Conservation (phyloP, 1,284 basidiomycete species). For the Ceratobasidium papillatum region DNA sequence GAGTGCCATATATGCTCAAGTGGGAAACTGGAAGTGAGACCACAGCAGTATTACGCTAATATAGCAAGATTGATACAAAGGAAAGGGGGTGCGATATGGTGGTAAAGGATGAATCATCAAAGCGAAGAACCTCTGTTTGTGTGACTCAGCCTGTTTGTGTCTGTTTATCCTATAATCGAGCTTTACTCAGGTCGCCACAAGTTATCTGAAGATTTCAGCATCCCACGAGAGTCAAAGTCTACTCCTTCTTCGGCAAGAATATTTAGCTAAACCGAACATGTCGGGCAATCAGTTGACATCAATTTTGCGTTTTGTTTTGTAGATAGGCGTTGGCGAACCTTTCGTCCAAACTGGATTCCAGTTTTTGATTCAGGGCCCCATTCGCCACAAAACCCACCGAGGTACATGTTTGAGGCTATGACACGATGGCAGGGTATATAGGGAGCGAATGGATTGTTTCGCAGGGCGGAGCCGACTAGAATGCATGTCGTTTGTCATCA, state of each 20-base stretch:
- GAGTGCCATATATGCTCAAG: slow-evolving; percentile 4
- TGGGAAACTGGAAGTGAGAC: too few species aligned
- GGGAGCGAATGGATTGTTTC: slow-evolving; percentile 70
- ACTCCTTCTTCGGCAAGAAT: slow-evolving; percentile 62
- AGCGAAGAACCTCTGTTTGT: not conserved
- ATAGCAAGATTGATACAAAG: not conserved
- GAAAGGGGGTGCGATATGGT: too few species aligned
- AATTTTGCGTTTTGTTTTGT: too few species aligned
- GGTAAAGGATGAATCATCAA: not conserved
- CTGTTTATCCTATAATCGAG: not conserved
- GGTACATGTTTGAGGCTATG: slow-evolving; percentile 64
- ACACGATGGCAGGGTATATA: slow-evolving; percentile 72
- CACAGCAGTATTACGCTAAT: not conserved
- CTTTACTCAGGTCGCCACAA: slow-evolving; percentile 4
- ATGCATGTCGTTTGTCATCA: too few species aligned
- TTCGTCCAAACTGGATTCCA: slow-evolving; percentile 48
- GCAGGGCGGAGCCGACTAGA: slow-evolving; percentile 66
- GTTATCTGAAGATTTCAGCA: slow-evolving; percentile 48
- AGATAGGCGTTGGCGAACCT: slow-evolving; percentile 46
- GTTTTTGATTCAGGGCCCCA: slow-evolving; percentile 59
- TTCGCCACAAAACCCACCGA: slow-evolving; percentile 69
- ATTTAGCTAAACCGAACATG: slow-evolving; percentile 51
- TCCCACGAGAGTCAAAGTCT: slow-evolving; percentile 57
- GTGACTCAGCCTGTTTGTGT: slow-evolving; percentile 5
- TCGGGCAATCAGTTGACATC: too few species aligned